Percentiles rank a stretch among this genome's conserved stretches.
These are phyloP conservation scores for Neurospora tetrasperma DNA, from an alignment of 495 filamentous ascomycete genomes.

Conservation along the genomic window DNA sequence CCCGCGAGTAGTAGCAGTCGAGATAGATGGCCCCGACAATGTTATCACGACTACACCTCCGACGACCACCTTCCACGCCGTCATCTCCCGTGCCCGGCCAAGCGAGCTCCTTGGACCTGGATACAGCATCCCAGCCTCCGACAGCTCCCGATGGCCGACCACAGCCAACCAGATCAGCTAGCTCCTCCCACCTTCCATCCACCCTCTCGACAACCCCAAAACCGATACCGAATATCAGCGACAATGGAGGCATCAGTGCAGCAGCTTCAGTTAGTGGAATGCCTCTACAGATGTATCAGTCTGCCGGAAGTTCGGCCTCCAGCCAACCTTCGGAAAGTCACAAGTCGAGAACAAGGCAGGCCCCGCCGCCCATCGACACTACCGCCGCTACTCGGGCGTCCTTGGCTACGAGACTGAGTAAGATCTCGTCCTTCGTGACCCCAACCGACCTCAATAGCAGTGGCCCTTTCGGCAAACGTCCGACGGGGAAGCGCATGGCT, in stretches of 20 bases:
- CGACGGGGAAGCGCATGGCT: slow-evolving; percentile 25
- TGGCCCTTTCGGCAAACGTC: slow-evolving; percentile 17
- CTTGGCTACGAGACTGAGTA: slow-evolving; percentile 17
- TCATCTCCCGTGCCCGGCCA: slow-evolving; percentile 39
- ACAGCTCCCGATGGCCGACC: slow-evolving; percentile 30
- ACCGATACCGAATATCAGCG: slow-evolving; percentile 20
- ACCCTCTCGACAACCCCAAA: slow-evolving; percentile 11
- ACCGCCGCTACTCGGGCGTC: slow-evolving; percentile 13
- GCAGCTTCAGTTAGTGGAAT: slow-evolving; percentile 32
- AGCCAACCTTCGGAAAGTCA: slow-evolving; percentile 14
- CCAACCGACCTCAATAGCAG: slow-evolving; percentile 24
- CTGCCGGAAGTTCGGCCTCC: slow-evolving; percentile 7
- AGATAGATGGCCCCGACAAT: slow-evolving; percentile 19
- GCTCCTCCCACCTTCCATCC: slow-evolving; percentile 27
- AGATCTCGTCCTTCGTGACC: slow-evolving; percentile 29
- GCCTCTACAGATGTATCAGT: slow-evolving; percentile 28
- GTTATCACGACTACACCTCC: slow-evolving; percentile 46
- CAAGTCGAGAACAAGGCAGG: slow-evolving; percentile 14
- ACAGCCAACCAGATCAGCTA: slow-evolving; percentile 29
- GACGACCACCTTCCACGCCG: slow-evolving; percentile 43
- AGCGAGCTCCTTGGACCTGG: slow-evolving; percentile 25
- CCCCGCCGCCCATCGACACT: slow-evolving; percentile 24
- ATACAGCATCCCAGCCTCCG: slow-evolving; percentile 27
- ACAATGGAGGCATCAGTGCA: slow-evolving; percentile 10
- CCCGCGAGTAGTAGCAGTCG: background rate